Evolutionary conservation across 495 filamentous ascomycete species (phyloP), one percentile per base, ranked within the genome.

Genomic region (Astrocystis sublimbata): DNA sequence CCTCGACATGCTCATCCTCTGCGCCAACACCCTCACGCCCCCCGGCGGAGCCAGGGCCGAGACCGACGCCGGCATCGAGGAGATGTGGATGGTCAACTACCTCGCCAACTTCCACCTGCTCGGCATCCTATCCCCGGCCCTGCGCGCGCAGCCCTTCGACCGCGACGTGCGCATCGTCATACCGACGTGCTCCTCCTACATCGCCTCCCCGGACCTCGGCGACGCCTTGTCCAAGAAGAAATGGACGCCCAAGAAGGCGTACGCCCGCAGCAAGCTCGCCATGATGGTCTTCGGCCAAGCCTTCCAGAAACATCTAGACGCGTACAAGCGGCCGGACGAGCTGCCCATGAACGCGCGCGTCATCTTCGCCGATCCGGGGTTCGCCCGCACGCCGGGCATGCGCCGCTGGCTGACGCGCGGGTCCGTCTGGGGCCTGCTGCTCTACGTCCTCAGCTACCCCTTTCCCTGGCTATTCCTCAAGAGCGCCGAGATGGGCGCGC

Each of bases 91-190:
- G 71, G 81, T 97, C 57, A 98, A 99, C 71, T 99, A 92, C 70
- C 85, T 99, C 6, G 86, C 92, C 38, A 97, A 97, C 68, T 97
- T 96, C 78, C 96, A 98, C 68, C 81, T 99, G 4, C 80, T 99
- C 47, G 90, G 88, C 68, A 94, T 98, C 45, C 79, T 99, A 31
- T 90, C 86, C 64, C 94, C 96, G 0, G 92, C 92, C 0, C 78
- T 99, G 41, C 82, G 89, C 60, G 92, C 88, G 13, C 94, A 99
- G 73, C 96, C 93, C 0, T 83, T 93, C 36, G 93, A 99, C 73
- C 85, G 94, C 57, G 94, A 99, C 71, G 91, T 97, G 17, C 82
- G 94, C 28, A 84, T 99, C 36, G 80, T 99, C 23, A 83, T 98
- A 65, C 84, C 90, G 1, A 93, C 91, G 0, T 99, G 96, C 72